A percentile compares a stretch with the other conserved stretches of the same genome.
Evolutionary conservation across 441 rosid genomes (phyloP).

Genomic region (Erodium chrysanthum): DNA sequence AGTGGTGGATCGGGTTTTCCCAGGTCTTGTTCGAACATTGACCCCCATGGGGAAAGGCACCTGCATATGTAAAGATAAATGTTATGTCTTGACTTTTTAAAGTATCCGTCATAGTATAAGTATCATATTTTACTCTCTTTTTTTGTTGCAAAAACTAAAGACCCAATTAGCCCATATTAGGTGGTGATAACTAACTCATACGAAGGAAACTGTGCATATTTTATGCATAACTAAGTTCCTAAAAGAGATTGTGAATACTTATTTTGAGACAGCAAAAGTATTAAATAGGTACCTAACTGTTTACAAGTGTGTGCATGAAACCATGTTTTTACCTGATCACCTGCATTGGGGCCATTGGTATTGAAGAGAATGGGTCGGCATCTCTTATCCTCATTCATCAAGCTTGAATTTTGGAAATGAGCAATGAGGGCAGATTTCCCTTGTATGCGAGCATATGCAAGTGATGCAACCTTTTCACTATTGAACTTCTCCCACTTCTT

Average conservation of each 20-base stretch:
- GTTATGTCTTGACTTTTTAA: too few species aligned
- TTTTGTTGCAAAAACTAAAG: not conserved
- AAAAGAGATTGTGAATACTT: not conserved
- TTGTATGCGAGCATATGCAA: slow-evolving; percentile 70
- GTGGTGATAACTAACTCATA: not conserved
- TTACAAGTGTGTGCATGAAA: not conserved
- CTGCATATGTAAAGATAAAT: slow-evolving; percentile 23
- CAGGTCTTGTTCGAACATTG: slow-evolving; percentile 41
- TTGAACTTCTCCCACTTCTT: slow-evolving; percentile 82
- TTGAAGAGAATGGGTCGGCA: slow-evolving; percentile 69
- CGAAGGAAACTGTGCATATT: not conserved
- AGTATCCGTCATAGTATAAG: not conserved
- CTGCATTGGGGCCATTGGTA: slow-evolving; percentile 63
- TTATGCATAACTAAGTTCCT: not conserved
- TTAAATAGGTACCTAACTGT: not conserved
- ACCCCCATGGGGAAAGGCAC: slow-evolving; percentile 60
- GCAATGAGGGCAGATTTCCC: slow-evolving; percentile 61
- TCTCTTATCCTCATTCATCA: slow-evolving; percentile 72
- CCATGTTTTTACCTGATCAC: slow-evolving; percentile 47
- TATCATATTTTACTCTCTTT: not conserved
- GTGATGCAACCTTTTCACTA: slow-evolving; percentile 62
- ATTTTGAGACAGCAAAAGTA: not conserved
- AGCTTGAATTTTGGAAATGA: slow-evolving; percentile 73
- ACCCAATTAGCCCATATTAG: not conserved
- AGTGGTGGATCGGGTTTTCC: slow-evolving; percentile 26